phyloP scores from a whole-genome alignment of 1,284 basidiomycete genomes.

The Sporisorium iseilematis-ciliati region DNA sequence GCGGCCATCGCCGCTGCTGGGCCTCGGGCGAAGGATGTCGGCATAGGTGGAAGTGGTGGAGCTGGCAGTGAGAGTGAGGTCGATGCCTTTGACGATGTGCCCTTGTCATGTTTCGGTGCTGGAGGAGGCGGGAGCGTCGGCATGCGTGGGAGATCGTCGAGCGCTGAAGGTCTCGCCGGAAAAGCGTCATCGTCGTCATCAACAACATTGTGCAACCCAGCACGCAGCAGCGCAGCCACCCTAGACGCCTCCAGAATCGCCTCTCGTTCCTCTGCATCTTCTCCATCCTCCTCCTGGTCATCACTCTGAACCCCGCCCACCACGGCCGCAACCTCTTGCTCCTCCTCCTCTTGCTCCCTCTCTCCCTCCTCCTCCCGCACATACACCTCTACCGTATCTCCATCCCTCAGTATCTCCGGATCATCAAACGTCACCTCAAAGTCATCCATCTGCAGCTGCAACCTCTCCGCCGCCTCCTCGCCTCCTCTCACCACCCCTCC shows the following conservation, averaged over 20 bases:
- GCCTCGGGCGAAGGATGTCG: not conserved
- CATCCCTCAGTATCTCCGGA: slow-evolving; percentile 42
- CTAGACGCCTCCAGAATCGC: slow-evolving; percentile 19
- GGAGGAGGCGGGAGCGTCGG: not conserved
- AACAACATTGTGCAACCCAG: slow-evolving; percentile 12
- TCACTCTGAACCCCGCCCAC: slow-evolving; percentile 8
- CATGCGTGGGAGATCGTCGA: slow-evolving; percentile 28
- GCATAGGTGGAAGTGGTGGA: slow-evolving; percentile 21
- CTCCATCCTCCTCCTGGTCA: slow-evolving; percentile 3
- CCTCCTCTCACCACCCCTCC: too few species aligned
- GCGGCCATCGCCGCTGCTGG: slow-evolving; percentile 39
- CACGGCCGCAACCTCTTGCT: not conserved
- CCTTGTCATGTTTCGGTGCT: not conserved
- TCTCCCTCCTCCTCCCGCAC: not conserved
- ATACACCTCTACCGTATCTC: slow-evolving; percentile 32
- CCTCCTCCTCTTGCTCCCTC: not conserved
- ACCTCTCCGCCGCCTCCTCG: not conserved
- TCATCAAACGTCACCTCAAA: slow-evolving; percentile 47
- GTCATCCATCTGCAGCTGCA: slow-evolving; percentile 28
- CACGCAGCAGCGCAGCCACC: slow-evolving; percentile 25
- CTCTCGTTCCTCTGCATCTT: slow-evolving; percentile 23
- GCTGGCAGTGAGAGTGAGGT: not conserved
- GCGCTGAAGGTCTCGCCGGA: not conserved
- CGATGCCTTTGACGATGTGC: slow-evolving; percentile 1
- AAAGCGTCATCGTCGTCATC: slow-evolving; percentile 4